Evolutionary conservation across 2,329 filamentous ascomycete genomes (phyloP).

Genomic region (Emmonsiellopsis sp.): DNA sequence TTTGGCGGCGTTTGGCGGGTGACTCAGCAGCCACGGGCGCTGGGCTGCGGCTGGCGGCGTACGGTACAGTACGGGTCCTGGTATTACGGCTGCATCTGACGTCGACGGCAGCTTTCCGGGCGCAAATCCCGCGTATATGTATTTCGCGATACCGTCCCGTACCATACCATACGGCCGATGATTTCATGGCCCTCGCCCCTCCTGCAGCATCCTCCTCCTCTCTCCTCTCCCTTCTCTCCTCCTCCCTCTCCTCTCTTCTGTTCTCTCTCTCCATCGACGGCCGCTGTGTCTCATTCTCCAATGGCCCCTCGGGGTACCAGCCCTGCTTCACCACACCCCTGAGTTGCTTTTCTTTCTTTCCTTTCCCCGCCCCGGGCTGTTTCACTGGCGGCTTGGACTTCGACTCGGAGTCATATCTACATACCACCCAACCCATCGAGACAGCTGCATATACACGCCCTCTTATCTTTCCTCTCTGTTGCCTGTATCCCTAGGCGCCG

Average conservation of each 20-base stretch:
- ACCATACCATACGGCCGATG: neutral
- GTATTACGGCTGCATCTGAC: neutral
- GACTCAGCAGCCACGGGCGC: neutral
- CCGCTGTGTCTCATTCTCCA: neutral
- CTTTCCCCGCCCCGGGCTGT: neutral
- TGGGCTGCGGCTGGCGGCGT: neutral
- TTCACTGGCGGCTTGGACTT: neutral
- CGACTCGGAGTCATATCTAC: neutral
- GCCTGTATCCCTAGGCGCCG: neutral
- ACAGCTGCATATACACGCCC: neutral
- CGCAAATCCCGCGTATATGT: neutral
- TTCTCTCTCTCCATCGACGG: neutral
- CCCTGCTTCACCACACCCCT: slow-evolving; percentile 10
- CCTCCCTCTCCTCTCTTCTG: neutral
- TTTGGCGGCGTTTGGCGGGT: neutral
- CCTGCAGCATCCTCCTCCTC: neutral
- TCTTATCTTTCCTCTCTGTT: neutral
- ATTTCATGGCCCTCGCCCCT: neutral
- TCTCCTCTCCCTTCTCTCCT: neutral
- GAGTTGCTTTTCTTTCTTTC: slow-evolving; percentile 21
- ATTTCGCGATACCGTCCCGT: neutral
- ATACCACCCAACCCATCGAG: neutral
- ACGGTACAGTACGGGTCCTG: neutral
- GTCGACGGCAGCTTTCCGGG: too few species aligned
- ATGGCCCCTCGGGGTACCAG: neutral